Base-by-base conservation (phyloP, 495 filamentous ascomycete species). In the Massariosphaeria phaeospora region DNA sequence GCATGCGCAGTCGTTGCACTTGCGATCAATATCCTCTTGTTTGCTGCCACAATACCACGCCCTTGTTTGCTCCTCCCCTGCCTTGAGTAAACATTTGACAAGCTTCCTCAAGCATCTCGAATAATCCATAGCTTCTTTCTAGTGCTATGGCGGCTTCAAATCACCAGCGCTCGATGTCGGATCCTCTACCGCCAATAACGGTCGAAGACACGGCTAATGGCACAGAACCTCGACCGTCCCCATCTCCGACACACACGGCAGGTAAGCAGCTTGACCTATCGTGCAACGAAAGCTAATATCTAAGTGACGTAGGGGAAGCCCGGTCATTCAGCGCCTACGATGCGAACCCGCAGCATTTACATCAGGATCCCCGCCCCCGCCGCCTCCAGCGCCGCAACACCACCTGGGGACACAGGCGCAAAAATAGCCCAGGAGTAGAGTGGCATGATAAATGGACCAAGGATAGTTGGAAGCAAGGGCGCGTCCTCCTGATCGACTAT, bases 401-500 rank as follows among this genome's bases (percentile, higher is more conserved):
- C 35, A 59, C 61, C 2, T 63, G 61, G 61, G 46, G 39, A 10
- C 46, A 64, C 20, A 40, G 40, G n/a, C 30, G 61, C 8, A 61
- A 52, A 24, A 46, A 39, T 15, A 61, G 57, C 30, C 61, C 64
- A 12, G 57, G 50, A n/a, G 23, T 66, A 3, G 61, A 65, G 42
- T 68, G 66, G 66, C 61, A 57, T 18, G 55, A 58, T 15, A 60
- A 61, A 38, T 69, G 65, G 66, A 66, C 59, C 9, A 30, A 57
- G 27, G 51, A 66, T 25, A 66, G 62, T 39, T 69, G 55, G 55
- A 57, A 52, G 35, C 23, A 67, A 17, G 67, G 68, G 6, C 53
- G 67, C n/a, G 67, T 70, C 3, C 45, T 69, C 21, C 34, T 70
- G 23, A 58, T 70, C 36, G 65, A 69, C 38, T 69, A 67, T 46